phyloP scores from a whole-genome alignment of 495 filamentous ascomycete species.

The Aspergillus panamensis region DNA sequence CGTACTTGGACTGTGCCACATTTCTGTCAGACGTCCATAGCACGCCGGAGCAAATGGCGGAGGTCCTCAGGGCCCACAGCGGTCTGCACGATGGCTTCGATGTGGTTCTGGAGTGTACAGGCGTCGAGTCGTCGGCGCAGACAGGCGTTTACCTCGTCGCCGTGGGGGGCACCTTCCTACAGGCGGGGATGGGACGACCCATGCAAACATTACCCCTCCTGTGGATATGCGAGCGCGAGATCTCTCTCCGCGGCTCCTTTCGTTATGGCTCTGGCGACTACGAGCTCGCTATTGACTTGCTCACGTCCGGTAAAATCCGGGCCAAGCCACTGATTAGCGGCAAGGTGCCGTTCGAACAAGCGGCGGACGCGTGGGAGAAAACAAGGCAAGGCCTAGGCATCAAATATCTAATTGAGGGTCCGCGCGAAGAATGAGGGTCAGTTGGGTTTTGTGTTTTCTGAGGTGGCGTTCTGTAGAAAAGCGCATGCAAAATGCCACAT shows the following conservation, averaged over 20 bases:
- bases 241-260: slow-evolving; percentile 76
- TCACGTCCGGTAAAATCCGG: slow-evolving; percentile 58
- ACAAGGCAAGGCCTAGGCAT: slow-evolving; percentile 75
- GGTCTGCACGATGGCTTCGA: slow-evolving; percentile 56
- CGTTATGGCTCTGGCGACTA: slow-evolving; percentile 83
- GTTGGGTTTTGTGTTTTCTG: not conserved
- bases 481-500: no score
- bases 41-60: slow-evolving; percentile 39
- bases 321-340: slow-evolving; percentile 69
- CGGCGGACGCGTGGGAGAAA: slow-evolving; percentile 74
- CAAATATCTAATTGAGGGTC: slow-evolving; percentile 76
- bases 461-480: no score
- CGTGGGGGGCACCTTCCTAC: slow-evolving; percentile 75
- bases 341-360: slow-evolving; percentile 66
- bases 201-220: slow-evolving; percentile 82
- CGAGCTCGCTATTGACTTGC: slow-evolving; percentile 67
- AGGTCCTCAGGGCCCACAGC: slow-evolving; percentile 24
- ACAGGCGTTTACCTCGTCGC: slow-evolving; percentile 65
- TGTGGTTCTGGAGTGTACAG: slow-evolving; percentile 78
- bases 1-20: slow-evolving; percentile 45
- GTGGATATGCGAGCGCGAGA: slow-evolving; percentile 75
- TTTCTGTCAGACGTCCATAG: not conserved
- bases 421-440: not conserved
- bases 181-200: slow-evolving; percentile 76
- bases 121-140: slow-evolving; percentile 75